These are phyloP conservation scores for Barnettozyma vustinii DNA, from an alignment of 805 yeast species.

Conservation along the genomic window DNA sequence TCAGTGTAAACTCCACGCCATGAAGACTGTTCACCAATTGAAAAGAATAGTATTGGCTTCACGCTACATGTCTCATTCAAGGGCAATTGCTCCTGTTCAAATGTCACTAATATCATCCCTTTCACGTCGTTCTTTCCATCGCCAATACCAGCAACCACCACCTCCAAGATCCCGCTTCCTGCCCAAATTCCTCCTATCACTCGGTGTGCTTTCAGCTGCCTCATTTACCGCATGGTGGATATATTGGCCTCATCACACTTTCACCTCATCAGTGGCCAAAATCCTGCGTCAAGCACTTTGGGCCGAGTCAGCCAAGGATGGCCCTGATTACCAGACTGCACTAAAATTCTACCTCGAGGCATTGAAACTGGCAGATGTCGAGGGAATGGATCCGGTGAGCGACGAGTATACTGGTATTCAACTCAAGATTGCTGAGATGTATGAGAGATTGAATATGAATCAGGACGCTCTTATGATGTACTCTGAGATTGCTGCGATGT, in stretches of 20 bases:
- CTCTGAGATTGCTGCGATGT: conserved; percentile 57
- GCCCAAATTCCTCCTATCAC: conserved; percentile 12
- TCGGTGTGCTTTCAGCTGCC: conserved; percentile 22
- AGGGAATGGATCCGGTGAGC: conserved; percentile 49
- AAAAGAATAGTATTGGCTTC: neutral
- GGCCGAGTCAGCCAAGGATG: conserved; percentile 68
- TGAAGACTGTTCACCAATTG: neutral
- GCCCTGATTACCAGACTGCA: conserved; percentile 60
- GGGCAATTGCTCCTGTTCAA: neutral
- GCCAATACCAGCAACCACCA: neutral
- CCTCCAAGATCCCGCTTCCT: neutral
- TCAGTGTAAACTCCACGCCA: neutral
- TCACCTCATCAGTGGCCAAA: conserved; percentile 65
- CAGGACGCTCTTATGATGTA: conserved; percentile 66
- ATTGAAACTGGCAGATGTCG: conserved; percentile 51
- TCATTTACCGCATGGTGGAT: conserved; percentile 31
- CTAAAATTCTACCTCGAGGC: conserved; percentile 71
- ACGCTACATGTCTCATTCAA: neutral
- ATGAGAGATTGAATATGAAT: conserved; percentile 56
- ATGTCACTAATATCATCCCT: neutral
- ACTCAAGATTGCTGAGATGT: conserved; percentile 82
- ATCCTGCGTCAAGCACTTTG: conserved; percentile 69
- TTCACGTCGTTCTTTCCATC: neutral
- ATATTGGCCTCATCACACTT: conserved; percentile 65
- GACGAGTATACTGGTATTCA: conserved; percentile 91